Evolutionary conservation across 2,329 filamentous ascomycete species (phyloP).

Genomic region (Aspergillus spinulosporus): DNA sequence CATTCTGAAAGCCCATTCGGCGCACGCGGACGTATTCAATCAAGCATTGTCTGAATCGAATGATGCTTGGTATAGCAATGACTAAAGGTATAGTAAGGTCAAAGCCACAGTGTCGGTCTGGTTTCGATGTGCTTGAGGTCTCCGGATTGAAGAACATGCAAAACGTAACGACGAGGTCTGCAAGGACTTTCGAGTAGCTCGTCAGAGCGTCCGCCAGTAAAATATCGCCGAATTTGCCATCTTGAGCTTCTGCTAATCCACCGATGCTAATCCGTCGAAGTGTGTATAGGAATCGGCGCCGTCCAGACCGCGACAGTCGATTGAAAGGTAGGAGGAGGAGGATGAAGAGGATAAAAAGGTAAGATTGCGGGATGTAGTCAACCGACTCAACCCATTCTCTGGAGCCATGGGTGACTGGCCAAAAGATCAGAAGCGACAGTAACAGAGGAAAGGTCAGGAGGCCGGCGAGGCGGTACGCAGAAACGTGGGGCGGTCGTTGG

Average conservation of each 20-base stretch:
- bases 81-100: conserved; percentile 77
- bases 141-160: conserved; percentile 84
- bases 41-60: conserved; percentile 87
- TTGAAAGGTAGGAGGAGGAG: conserved; percentile 73
- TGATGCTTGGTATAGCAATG: conserved; percentile 77
- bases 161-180: conserved; percentile 80
- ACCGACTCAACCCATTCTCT: conserved; percentile 70
- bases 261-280: conserved; percentile 79
- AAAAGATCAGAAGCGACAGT: conserved; percentile 77
- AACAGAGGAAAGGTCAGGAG: conserved; percentile 71
- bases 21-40: conserved; percentile 80
- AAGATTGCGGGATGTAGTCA: conserved; percentile 83
- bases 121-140: conserved; percentile 73
- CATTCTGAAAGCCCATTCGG: conserved; percentile 47
- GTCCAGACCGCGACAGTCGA: conserved; percentile 67
- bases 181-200: conserved; percentile 89
- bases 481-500: conserved; percentile 73
- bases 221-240: conserved; percentile 94
- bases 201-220: conserved; percentile 91
- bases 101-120: conserved; percentile 80
- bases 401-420: conserved; percentile 72
- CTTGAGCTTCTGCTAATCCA: conserved; percentile 78
- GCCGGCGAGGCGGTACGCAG: conserved; percentile 81
- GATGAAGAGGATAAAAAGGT: conserved; percentile 70
- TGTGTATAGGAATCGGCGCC: conserved; percentile 71